Percentiles rank a stretch among this genome's conserved stretches.
These are phyloP conservation scores for Cyberlindnera mrakii DNA, from an alignment of 805 yeast species.

Conservation along the genomic window DNA sequence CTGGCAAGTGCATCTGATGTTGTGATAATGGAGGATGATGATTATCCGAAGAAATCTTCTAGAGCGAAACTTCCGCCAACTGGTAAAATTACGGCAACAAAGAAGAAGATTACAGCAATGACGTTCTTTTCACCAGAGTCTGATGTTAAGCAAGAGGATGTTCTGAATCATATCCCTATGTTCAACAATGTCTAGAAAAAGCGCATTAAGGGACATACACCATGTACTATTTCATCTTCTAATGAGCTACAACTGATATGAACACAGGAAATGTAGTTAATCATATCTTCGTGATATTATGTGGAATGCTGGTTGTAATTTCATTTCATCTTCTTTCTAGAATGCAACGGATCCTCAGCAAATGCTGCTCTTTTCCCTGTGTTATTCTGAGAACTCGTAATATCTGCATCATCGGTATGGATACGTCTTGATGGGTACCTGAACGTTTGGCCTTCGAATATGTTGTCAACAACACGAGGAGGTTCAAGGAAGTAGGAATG, in stretches of 20 bases:
- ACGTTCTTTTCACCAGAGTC: slow-evolving; percentile 47
- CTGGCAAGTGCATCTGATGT: slow-evolving; percentile 32
- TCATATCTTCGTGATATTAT: neutral
- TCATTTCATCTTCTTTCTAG: slow-evolving; percentile 23
- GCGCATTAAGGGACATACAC: too few relatives aligned
- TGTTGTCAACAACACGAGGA: slow-evolving; percentile 65
- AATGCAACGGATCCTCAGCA: slow-evolving; percentile 16
- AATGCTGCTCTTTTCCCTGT: slow-evolving; percentile 22
- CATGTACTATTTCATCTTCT: too few relatives aligned
- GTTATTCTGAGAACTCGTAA: slow-evolving; percentile 32
- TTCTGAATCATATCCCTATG: too few relatives aligned
- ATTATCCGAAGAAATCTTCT: slow-evolving; percentile 72
- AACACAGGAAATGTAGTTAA: neutral
- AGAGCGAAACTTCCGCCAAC: slow-evolving; percentile 81
- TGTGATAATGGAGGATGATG: slow-evolving; percentile 74
- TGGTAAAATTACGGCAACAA: slow-evolving; percentile 69
- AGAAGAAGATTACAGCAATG: slow-evolving; percentile 52
- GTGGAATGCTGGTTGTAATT: neutral
- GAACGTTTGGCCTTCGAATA: slow-evolving; percentile 68
- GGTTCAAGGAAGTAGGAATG: slow-evolving; percentile 75
- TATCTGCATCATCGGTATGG: slow-evolving; percentile 82
- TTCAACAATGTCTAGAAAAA: too few relatives aligned
- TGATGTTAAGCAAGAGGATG: too few relatives aligned
- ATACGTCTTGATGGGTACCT: slow-evolving; percentile 85
- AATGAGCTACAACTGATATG: neutral